phyloP scores from a whole-genome alignment of 495 filamentous ascomycete genomes.

The Trichoderma parareesei region DNA sequence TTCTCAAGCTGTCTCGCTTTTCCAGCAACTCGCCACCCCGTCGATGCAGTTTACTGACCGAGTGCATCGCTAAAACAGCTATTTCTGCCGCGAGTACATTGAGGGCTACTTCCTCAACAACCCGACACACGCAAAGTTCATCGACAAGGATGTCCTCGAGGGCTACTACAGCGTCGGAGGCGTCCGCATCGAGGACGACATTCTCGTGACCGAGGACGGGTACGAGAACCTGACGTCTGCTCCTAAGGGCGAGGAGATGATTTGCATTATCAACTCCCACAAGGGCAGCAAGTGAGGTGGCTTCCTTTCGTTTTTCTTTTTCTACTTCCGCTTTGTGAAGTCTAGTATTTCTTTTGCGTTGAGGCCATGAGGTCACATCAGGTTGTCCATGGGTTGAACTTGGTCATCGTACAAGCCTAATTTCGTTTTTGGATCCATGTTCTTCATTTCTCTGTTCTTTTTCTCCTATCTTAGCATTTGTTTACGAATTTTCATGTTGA shows the following conservation, averaged over 20 bases:
- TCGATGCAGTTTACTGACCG: neutral
- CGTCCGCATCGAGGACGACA: constrained; percentile 87
- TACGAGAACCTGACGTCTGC: constrained; percentile 79
- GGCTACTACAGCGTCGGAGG: constrained; percentile 74
- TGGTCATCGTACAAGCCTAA: no score
- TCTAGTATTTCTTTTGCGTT: no score
- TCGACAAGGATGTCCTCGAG: constrained; percentile 63
- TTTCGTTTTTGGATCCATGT: no score
- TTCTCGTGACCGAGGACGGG: constrained; percentile 68
- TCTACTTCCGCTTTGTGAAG: neutral
- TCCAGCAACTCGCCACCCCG: neutral
- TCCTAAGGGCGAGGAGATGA: constrained; percentile 60
- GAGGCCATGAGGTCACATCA: no score
- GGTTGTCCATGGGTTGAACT: no score
- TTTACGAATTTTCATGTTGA: no score
- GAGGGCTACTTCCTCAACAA: constrained; percentile 54
- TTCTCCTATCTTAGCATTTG: no score
- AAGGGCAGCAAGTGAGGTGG: neutral
- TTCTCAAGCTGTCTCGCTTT: no score
- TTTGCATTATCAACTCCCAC: constrained; percentile 25
- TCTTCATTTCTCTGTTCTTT: no score
- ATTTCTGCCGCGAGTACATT: constrained; percentile 58
- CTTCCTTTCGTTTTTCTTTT: neutral
- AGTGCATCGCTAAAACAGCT: constrained; percentile 25
- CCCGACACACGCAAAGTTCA: constrained; percentile 54